A percentile compares a stretch with the other conserved stretches of the same genome.
phyloP scores from a whole-genome alignment of 1,284 basidiomycete species.

The Stereum hirsutum region DNA sequence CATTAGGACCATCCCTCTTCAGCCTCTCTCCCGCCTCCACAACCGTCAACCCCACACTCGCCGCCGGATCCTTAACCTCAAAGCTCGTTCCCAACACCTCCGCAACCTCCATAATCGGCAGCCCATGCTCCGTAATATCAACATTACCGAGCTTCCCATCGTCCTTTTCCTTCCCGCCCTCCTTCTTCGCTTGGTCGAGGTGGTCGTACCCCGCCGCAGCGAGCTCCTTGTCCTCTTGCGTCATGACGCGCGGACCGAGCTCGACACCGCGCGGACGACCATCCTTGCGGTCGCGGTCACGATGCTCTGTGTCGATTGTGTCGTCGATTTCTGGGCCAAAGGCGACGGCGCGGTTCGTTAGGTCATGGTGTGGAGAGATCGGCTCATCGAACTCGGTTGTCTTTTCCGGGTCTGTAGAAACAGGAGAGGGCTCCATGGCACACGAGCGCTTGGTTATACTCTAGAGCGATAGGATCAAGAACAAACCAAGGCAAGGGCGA shows the following conservation, averaged over 20 bases:
- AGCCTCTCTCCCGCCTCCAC: conserved; percentile 48
- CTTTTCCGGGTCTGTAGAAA: conserved; percentile 8
- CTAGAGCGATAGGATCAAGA: too few species aligned
- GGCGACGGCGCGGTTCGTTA: conserved; percentile 28
- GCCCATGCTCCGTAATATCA: conserved; percentile 47
- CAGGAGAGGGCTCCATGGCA: background rate
- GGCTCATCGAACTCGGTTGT: background rate
- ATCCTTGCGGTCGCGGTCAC: conserved; percentile 47
- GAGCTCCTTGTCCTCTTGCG: conserved; percentile 57
- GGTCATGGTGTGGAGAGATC: background rate
- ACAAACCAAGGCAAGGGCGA: background rate
- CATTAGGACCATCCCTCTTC: conserved; percentile 44
- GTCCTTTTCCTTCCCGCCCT: conserved; percentile 19
- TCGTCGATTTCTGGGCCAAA: conserved; percentile 26
- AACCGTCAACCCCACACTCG: conserved; percentile 40
- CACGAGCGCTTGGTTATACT: too few species aligned
- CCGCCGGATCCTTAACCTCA: conserved; percentile 40
- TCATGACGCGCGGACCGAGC: too few species aligned
- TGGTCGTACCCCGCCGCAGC: conserved; percentile 62
- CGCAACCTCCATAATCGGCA: conserved; percentile 32
- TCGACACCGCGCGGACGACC: too few species aligned
- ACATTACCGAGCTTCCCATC: conserved; percentile 21
- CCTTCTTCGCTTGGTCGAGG: conserved; percentile 35
- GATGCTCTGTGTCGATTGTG: conserved; percentile 31
- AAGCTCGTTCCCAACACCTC: conserved; percentile 37